Conservation (phyloP, 2,329 filamentous ascomycete genomes). For the Lachnellula occidentalis region DNA sequence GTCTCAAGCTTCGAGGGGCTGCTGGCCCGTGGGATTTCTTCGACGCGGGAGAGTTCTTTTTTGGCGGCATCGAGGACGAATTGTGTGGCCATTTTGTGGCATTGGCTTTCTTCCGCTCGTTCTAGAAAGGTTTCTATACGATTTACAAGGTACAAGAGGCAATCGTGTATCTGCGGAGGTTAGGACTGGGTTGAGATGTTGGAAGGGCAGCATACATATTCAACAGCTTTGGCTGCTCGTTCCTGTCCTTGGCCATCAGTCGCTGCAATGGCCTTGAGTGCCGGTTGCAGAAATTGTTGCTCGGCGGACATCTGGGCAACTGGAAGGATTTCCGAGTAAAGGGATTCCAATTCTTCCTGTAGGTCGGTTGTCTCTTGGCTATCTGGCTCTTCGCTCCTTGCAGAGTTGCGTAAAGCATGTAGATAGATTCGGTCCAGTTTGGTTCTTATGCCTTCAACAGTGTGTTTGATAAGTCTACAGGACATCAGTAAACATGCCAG, state of each 20-base stretch:
- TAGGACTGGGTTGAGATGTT: not conserved
- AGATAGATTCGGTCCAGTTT: slow-evolving; percentile 52
- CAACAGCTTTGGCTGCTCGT: slow-evolving; percentile 42
- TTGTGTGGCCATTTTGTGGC: slow-evolving; percentile 38
- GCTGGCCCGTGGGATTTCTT: slow-evolving; percentile 2
- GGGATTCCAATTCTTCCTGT: slow-evolving; percentile 61
- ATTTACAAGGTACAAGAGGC: slow-evolving; percentile 46
- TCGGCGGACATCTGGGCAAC: slow-evolving; percentile 68
- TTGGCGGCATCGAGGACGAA: slow-evolving; percentile 40
- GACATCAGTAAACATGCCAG: not conserved
- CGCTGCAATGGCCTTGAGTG: slow-evolving; percentile 41
- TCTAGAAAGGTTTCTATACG: slow-evolving; percentile 39
- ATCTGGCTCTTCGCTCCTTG: slow-evolving; percentile 9
- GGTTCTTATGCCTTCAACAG: slow-evolving; percentile 49
- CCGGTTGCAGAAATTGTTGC: slow-evolving; percentile 60
- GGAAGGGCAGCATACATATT: slow-evolving; percentile 41
- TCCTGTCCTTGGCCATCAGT: slow-evolving; percentile 40
- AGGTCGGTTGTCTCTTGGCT: slow-evolving; percentile 42
- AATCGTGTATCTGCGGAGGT: slow-evolving; percentile 42
- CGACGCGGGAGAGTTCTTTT: slow-evolving; percentile 34
- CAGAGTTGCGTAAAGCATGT: slow-evolving; percentile 35
- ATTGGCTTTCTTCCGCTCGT: slow-evolving; percentile 41
- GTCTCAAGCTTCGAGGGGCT: slow-evolving; percentile 16
- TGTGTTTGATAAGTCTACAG: slow-evolving; percentile 50
- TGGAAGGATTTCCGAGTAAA: slow-evolving; percentile 63